Base-by-base conservation (phyloP, 192 early-diverging fungal species). In the Thamnidium elegans region DNA sequence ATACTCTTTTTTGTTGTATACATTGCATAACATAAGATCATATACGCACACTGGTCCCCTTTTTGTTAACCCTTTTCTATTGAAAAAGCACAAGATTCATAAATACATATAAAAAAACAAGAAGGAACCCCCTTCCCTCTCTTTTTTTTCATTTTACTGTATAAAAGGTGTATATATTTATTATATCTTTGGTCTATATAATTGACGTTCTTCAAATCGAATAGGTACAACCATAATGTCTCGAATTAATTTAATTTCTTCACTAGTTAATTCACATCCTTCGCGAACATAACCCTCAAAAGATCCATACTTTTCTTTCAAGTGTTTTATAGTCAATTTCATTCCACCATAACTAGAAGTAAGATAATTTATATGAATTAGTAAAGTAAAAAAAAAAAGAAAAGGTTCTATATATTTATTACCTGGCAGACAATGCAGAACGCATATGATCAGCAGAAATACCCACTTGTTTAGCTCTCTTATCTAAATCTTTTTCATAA, bases 301-400 rank as follows among this genome's bases (percentile, higher is more conserved):
- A 8, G 77, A 77, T 9, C 80, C 80, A 65, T 81, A 81, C 32
- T 71, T 71, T 19, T 67, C 67, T 43, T 70, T 68, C 48, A 81
- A 76, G 54, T 65, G 30, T 13, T 66, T 45, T 43, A 81, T 51
- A 44, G 71, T 73, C 23, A 60, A 55, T 9, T 65, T 54, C 66
- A 73, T 73, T 21, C 39, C 67, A 54, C 45, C 19, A 55, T 69
- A 65, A 14, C 56, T 59, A 26, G 19, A 31, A 55, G 26, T 0
- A 54, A 32, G 32, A n/a, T 0, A 55, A 30, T n/a, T n/a, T n/a
- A 30, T 8, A 32, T 13, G 13, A 8, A 8, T 55, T 7, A 2
- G 4, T 32, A 26, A 26, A 26, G 3, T 26, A 26, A 26, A 6
- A 39, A 10, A 36, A 36, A 36, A 36, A 36, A 36, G 7, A 36